Base-by-base conservation (phyloP, 306 rosid genomes). In the Acacia acuminata region DNA sequence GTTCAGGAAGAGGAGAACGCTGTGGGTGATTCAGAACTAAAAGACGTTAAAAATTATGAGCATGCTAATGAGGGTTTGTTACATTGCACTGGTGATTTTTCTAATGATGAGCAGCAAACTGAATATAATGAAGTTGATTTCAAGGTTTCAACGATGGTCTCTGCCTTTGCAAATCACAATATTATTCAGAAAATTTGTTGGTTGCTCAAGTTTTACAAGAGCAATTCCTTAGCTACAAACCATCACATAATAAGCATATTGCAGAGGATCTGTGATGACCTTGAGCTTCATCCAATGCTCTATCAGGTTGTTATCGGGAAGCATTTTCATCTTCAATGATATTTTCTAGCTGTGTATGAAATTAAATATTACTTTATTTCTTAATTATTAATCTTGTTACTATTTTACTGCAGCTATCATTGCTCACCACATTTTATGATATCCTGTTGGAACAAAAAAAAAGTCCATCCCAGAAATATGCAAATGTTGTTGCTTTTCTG, bases 121-220 rank as follows among this genome's bases (percentile, higher is more conserved):
- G 88, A 86, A 74, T 83, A 77, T 76, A 77, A 77, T 83, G 99
- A 95, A 86, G 99, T 93, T 83, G 99, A 95, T 91, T 92, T 93
- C 84, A 92, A 88, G 44, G 90, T 90, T 79, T 92, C 99, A 83
- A 84, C 85, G 53, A 78, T 95, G 71, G 81, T 93, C 45, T 93
- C 99, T 77, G 86, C 97, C 76, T 90, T 92, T 79, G 94, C 90
- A 78, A 90, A 82, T 87, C 88, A 90, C 88, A 86, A n/a, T 84
- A 82, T 93, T 74, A 89, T 95, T 86, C 94, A 95, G 88, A 93
- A 90, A 75, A 65, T 90, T 55, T 93, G 99, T 81, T 95, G 99
- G 98, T 81, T 95, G 89, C 99, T 95, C 72, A 95, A 93, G 90
- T 95, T 95, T 88, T 95, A 95, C 85, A 93, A 90, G 90, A 91